A percentile compares a stretch with the other conserved stretches of the same genome.
Conservation (phyloP, 768 basidiomycete species). For the Lentinula lateritia region DNA sequence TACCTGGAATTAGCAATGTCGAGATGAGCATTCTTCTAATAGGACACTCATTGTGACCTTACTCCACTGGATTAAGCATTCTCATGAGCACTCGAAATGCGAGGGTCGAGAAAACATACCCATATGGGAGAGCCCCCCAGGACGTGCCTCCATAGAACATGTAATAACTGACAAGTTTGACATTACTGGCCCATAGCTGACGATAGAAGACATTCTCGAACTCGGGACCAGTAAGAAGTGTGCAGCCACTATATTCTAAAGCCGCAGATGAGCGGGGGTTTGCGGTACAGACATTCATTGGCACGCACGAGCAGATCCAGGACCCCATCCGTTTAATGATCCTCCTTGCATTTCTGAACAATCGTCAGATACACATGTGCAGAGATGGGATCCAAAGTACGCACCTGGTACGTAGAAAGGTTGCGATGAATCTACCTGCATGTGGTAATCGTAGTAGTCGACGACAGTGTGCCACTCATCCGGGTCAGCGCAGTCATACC, state of each 20-base stretch:
- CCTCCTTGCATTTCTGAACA: background rate
- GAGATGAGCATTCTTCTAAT: background rate
- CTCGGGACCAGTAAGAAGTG: slow-evolving; percentile 59
- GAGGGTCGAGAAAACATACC: slow-evolving; percentile 49
- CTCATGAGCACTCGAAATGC: background rate
- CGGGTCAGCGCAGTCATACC: slow-evolving; percentile 77
- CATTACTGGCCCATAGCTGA: slow-evolving; percentile 74
- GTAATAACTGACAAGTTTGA: slow-evolving; percentile 77
- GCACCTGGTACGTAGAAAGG: slow-evolving; percentile 70
- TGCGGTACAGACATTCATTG: too few species aligned
- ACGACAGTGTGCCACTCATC: slow-evolving; percentile 58
- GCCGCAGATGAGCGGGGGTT: too few species aligned
- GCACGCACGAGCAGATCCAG: slow-evolving; percentile 52
- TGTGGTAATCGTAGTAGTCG: slow-evolving; percentile 63
- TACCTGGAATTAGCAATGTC: background rate
- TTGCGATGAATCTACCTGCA: slow-evolving; percentile 40
- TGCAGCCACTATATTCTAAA: slow-evolving; percentile 55
- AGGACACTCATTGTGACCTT: background rate
- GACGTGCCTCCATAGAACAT: slow-evolving; percentile 87
- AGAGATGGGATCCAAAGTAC: background rate
- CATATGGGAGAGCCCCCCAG: slow-evolving; percentile 75
- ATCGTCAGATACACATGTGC: background rate
- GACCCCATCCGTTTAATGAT: slow-evolving; percentile 55
- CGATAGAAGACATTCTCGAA: slow-evolving; percentile 79
- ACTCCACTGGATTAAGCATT: background rate